Conservation (phyloP, 176 grass and related monocot genomes). For the Hordeum vulgare region DNA sequence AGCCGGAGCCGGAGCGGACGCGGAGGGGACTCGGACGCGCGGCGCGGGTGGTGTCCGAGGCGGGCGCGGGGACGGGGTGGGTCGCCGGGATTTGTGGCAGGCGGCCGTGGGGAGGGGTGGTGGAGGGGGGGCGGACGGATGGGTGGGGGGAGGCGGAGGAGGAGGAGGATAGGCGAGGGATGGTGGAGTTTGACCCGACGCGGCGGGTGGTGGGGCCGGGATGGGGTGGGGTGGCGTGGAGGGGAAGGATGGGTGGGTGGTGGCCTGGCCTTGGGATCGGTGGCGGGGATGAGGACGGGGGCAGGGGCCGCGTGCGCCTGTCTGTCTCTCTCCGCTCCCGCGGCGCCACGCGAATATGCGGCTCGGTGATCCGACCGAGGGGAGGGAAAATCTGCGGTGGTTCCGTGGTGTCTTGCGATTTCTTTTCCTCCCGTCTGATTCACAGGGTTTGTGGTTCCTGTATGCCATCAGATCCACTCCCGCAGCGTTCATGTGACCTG, state of each 20-base stretch:
- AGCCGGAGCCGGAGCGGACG: too few relatives aligned
- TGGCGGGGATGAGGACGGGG: not conserved
- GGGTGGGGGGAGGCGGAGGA: not conserved
- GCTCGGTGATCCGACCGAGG: not conserved
- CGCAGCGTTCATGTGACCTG: too few relatives aligned
- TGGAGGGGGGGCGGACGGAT: not conserved
- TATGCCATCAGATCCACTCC: too few relatives aligned
- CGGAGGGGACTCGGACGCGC: not conserved
- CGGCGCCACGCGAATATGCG: conserved; percentile 21
- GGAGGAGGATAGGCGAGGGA: conserved; percentile 23
- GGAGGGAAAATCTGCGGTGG: too few relatives aligned
- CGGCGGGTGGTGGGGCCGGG: conserved; percentile 12
- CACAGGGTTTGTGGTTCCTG: too few relatives aligned
- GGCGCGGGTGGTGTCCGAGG: not conserved
- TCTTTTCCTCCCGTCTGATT: too few relatives aligned
- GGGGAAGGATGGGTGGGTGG: not conserved
- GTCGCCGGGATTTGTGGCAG: not conserved
- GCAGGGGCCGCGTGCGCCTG: not conserved
- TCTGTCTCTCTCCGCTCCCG: not conserved
- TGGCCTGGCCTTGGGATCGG: conserved; percentile 28
- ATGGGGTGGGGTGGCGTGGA: conserved; percentile 12
- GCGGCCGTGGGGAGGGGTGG: not conserved
- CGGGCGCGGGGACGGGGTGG: not conserved
- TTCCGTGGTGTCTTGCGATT: too few relatives aligned
- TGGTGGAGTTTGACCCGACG: conserved; percentile 49